Evolutionary conservation across 257 asterid genomes (phyloP), one percentile per base, ranked within the genome.

Genomic region (Salvia splendens): DNA sequence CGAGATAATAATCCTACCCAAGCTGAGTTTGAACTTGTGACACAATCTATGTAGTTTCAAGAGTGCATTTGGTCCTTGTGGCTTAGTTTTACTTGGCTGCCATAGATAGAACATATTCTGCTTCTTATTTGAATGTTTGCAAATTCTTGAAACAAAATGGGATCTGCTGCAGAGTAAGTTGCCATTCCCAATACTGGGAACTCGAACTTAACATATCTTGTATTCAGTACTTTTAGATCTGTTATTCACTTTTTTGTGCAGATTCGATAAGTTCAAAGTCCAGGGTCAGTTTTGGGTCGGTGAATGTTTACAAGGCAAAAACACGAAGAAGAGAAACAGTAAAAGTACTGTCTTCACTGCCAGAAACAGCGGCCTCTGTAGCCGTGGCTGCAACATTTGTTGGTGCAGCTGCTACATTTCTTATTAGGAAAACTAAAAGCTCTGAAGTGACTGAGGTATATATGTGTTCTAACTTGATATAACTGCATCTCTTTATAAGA

Each of bases 341-440:
- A 38, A 68, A 52, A 51, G 58, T 74, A 67, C 53, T 79, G 15
- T 81, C 71, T 65, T 79, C 90, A 53, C 59, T 90, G 24, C 83
- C 84, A 61, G 97, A 87, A 84, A 86, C 90, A 63, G 87, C 83
- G 41, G 87, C 79, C 40, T 86, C 97, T 59, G 59, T 90, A 43
- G 87, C 80, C 53, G 84, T 87, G 65, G 87, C 75, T 55, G 79
- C 79, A n/a, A 78, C 90, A 49, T 53, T 90, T 60, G 92, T 86
- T 9, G 91, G 89, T 46, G 82, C 85, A 56, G 97, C 95, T 7
- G 82, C 94, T 70, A 83, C 88, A 46, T 62, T 87, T 64, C 95
- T 87, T 66, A 64, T 50, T 12, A 83, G 73, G 71, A 84, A 85
- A 82, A 75, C 82, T 3, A 75, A 81, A 66, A 68, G 70, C 58